Percentiles rank a stretch among this genome's conserved stretches.
phyloP scores from a whole-genome alignment of 306 rosid species.

The Rosa multiflora region DNA sequence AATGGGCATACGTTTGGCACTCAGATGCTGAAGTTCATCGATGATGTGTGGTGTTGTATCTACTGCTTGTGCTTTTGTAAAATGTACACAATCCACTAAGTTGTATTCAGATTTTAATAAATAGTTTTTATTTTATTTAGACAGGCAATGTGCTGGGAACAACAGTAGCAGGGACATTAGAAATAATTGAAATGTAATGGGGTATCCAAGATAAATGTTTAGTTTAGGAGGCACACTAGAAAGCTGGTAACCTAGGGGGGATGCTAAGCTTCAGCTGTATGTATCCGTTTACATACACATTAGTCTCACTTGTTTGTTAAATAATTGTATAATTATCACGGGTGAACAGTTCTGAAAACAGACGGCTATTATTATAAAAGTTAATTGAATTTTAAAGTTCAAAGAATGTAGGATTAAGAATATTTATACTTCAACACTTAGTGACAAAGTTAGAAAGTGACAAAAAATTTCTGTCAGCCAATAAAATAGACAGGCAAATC shows the following conservation, averaged over 20 bases:
- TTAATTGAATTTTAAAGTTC: not conserved
- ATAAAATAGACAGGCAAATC: no score
- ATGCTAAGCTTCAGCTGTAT: not conserved
- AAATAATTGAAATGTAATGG: not conserved
- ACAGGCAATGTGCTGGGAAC: not conserved
- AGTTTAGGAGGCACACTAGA: not conserved
- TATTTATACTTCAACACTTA: not conserved
- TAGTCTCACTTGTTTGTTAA: not conserved
- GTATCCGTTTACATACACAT: not conserved
- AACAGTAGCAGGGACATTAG: not conserved
- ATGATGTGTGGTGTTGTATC: not conserved
- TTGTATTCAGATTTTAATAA: not conserved
- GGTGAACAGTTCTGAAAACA: not conserved
- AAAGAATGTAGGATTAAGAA: not conserved
- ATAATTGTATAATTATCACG: not conserved
- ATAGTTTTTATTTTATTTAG: not conserved
- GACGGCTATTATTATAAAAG: not conserved
- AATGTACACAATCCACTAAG: not conserved
- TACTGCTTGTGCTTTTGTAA: not conserved
- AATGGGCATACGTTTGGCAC: no score
- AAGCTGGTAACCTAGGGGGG: not conserved
- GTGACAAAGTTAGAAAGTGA: no score
- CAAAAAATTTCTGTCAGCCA: no score
- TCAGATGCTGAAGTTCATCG: constrained; percentile 4
- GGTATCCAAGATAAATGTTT: not conserved